Percentiles rank a stretch among this genome's conserved stretches.
phyloP scores from a whole-genome alignment of 352 stramenopile species.

The Globisporangium cystogenes region DNA sequence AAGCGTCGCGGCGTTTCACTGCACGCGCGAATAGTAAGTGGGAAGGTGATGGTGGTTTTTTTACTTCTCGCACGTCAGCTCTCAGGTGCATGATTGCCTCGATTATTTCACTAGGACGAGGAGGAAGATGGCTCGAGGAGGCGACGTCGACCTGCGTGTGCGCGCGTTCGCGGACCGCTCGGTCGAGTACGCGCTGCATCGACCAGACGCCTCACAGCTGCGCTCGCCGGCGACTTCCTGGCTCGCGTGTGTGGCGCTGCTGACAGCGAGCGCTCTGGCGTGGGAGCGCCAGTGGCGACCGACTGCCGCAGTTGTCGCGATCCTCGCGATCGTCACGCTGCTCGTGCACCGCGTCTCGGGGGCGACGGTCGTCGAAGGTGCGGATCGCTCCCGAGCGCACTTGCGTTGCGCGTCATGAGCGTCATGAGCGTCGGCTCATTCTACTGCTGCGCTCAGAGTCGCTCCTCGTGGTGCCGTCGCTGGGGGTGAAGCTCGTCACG shows the following conservation, averaged over 20 bases:
- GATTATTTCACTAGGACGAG: too few species aligned
- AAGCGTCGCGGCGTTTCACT: not conserved
- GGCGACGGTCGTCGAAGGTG: slow-evolving; percentile 9
- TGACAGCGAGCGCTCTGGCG: slow-evolving; percentile 2
- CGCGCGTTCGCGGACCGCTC: slow-evolving; percentile 37
- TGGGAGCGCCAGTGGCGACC: slow-evolving; percentile 11
- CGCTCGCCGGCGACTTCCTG: not conserved
- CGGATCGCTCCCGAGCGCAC: not conserved
- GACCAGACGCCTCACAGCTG: not conserved
- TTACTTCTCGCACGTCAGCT: too few species aligned
- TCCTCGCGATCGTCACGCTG: not conserved
- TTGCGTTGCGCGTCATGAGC: too few species aligned
- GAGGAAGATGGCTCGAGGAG: slow-evolving; percentile 5
- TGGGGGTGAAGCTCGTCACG: slow-evolving; percentile 70
- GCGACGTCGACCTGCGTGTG: slow-evolving; percentile 44
- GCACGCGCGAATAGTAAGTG: not conserved
- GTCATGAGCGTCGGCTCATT: too few species aligned
- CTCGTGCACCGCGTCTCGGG: slow-evolving; percentile 5
- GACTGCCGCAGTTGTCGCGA: not conserved
- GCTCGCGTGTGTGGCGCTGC: not conserved
- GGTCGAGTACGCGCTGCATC: slow-evolving; percentile 49
- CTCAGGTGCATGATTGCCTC: too few species aligned
- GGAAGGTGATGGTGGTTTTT: too few species aligned
- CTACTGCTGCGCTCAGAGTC: slow-evolving; percentile 34
- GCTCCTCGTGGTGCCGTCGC: slow-evolving; percentile 62